Percentiles rank a stretch among this genome's conserved stretches.
phyloP scores from a whole-genome alignment of 2,329 filamentous ascomycete genomes.

The Paracoccidioides brasiliensis region DNA sequence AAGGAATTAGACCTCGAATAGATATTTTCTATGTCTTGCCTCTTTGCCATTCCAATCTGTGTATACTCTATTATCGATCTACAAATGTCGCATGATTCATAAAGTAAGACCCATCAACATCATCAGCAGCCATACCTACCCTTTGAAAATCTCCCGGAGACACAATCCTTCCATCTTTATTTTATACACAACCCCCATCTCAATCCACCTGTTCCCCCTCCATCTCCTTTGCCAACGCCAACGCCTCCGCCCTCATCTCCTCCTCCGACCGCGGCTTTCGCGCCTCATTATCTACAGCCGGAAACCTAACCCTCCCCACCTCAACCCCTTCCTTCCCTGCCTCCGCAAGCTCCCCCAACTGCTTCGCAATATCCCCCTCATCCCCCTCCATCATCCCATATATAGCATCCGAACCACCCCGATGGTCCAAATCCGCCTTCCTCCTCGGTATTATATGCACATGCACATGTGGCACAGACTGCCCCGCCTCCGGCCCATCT shows the following conservation, averaged over 20 bases:
- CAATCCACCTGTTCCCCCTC: constrained; percentile 27
- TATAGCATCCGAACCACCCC: constrained; percentile 55
- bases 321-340: constrained; percentile 40
- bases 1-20: neutral
- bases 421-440: constrained; percentile 43
- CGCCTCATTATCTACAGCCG: constrained; percentile 56
- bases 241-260: constrained; percentile 71
- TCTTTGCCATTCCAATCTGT: neutral
- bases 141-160: neutral
- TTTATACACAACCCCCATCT: neutral
- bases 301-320: constrained; percentile 59
- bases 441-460: constrained; percentile 76
- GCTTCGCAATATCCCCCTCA: constrained; percentile 67
- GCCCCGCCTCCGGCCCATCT: constrained; percentile 77
- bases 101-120: neutral
- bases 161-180: neutral
- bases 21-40: neutral
- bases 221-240: constrained; percentile 47
- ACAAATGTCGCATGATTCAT: neutral
- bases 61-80: neutral
- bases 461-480: constrained; percentile 89
- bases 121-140: neutral
- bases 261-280: constrained; percentile 53
- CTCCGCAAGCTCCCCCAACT: constrained; percentile 48
- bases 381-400: constrained; percentile 75